Evolutionary conservation across 192 early-diverging fungal genomes (phyloP).

Genomic region (Backusella parvicylindrica): DNA sequence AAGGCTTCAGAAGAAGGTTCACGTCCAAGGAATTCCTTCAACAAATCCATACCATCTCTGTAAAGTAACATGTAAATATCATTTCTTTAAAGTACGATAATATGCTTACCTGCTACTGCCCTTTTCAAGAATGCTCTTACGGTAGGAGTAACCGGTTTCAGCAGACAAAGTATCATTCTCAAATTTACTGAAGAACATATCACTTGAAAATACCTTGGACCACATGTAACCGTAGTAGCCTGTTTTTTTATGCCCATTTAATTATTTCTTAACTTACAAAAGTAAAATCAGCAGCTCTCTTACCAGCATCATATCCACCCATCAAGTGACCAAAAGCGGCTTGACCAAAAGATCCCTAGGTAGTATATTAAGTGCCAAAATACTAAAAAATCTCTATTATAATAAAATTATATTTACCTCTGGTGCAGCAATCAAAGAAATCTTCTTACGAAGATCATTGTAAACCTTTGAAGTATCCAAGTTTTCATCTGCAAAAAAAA

Average conservation of each 20-base stretch:
- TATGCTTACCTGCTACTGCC: slow-evolving; percentile 53
- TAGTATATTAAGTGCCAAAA: background rate
- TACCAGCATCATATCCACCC: slow-evolving; percentile 68
- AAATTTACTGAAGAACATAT: slow-evolving; percentile 78
- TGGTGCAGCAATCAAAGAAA: slow-evolving; percentile 32
- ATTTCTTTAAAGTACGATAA: background rate
- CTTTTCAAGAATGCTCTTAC: slow-evolving; percentile 68
- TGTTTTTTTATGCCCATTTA: slow-evolving; percentile 4
- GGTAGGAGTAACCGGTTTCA: slow-evolving; percentile 65
- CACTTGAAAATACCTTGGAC: slow-evolving; percentile 76
- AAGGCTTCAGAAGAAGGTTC: slow-evolving; percentile 80
- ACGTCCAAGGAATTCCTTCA: slow-evolving; percentile 75
- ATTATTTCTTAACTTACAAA: background rate
- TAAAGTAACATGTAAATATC: background rate
- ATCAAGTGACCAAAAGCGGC: slow-evolving; percentile 57
- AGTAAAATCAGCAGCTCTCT: background rate
- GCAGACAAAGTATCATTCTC: slow-evolving; percentile 57
- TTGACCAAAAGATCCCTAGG: slow-evolving; percentile 30
- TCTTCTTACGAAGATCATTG: slow-evolving; percentile 38
- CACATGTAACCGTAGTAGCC: slow-evolving; percentile 78
- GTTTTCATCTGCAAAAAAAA: slow-evolving; percentile 28
- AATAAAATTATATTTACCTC: slow-evolving; percentile 20
- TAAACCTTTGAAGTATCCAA: slow-evolving; percentile 48
- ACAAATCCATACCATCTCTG: slow-evolving; percentile 66
- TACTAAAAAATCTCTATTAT: background rate